These are phyloP conservation scores for Aphanomyces euteiches DNA, from an alignment of 352 stramenopile genomes.

Conservation along the genomic window DNA sequence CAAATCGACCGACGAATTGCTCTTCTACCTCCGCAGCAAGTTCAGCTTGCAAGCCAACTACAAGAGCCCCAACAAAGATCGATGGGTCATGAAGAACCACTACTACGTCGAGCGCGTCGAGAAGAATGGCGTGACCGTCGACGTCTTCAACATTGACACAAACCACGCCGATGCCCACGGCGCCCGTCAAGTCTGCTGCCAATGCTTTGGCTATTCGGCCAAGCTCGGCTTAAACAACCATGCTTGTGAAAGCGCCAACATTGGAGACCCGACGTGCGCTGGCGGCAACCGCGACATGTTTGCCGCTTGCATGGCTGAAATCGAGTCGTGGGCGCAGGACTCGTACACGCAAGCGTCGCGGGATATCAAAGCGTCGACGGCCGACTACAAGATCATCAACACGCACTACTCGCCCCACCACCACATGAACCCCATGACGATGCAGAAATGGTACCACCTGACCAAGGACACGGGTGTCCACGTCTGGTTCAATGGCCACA, in stretches of 20 bases:
- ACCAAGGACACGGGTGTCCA: conserved; percentile 61
- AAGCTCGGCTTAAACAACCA: conserved; percentile 44
- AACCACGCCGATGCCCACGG: conserved; percentile 83
- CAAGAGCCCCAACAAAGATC: conserved; percentile 65
- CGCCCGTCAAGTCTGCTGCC: conserved; percentile 80
- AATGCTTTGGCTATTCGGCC: conserved; percentile 82
- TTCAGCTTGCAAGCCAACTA: conserved; percentile 62
- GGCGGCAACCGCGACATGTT: conserved; percentile 64
- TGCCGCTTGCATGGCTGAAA: conserved; percentile 62
- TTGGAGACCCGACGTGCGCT: conserved; percentile 39
- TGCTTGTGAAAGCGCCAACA: conserved; percentile 53
- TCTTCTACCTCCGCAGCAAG: conserved; percentile 48
- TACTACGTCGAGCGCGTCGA: conserved; percentile 78
- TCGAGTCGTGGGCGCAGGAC: conserved; percentile 76
- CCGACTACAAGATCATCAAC: conserved; percentile 86
- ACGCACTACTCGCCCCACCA: conserved; percentile 88
- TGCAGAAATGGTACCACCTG: conserved; percentile 85
- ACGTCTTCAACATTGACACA: conserved; percentile 88
- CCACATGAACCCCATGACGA: conserved; percentile 86
- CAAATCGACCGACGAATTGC: conserved; percentile 44
- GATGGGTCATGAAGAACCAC: conserved; percentile 63
- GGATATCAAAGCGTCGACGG: conserved; percentile 63
- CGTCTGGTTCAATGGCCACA: conserved; percentile 42
- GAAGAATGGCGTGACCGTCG: conserved; percentile 74
- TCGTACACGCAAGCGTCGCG: conserved; percentile 64